phyloP scores from a whole-genome alignment of 345 rosid genomes.

The Moricandia moricandioides region DNA sequence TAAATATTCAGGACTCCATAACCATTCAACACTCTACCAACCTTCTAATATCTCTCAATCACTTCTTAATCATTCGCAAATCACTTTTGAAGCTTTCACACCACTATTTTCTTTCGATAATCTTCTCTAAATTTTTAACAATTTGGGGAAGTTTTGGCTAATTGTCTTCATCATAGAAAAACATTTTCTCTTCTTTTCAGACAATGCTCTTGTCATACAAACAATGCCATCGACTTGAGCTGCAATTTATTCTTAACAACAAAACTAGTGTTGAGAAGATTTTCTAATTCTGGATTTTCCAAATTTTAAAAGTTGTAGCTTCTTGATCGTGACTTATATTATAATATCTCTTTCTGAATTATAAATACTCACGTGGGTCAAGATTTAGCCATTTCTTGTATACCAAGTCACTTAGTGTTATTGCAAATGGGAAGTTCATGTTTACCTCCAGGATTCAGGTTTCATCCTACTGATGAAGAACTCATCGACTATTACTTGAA shows the following conservation, averaged over 20 bases:
- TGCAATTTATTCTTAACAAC: constrained; percentile 56
- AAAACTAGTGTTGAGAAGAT: constrained; percentile 61
- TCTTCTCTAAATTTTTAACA: no score
- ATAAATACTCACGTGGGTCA: background rate
- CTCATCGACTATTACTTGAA: constrained; percentile 69
- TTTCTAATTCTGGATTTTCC: constrained; percentile 91
- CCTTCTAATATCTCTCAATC: constrained; percentile 10
- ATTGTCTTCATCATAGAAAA: background rate
- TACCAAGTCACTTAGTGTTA: constrained; percentile 20
- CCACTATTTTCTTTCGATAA: background rate
- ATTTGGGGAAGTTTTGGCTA: background rate
- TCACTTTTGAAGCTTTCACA: constrained; percentile 15
- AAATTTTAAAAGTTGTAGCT: constrained; percentile 56
- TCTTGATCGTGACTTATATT: background rate
- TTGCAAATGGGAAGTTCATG: constrained; percentile 65
- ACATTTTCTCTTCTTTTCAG: background rate
- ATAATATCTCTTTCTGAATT: background rate
- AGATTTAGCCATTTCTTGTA: background rate
- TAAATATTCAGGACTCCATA: constrained; percentile 7
- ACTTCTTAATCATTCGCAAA: constrained; percentile 11
- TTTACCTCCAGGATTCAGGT: constrained; percentile 79
- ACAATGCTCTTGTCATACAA: constrained; percentile 63
- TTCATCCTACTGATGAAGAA: constrained; percentile 81
- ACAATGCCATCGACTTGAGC: constrained; percentile 58
- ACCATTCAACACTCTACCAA: constrained; percentile 36